A percentile compares a stretch with the other conserved stretches of the same genome.
phyloP scores from a whole-genome alignment of 306 rosid genomes.

The Styphnolobium japonicum region DNA sequence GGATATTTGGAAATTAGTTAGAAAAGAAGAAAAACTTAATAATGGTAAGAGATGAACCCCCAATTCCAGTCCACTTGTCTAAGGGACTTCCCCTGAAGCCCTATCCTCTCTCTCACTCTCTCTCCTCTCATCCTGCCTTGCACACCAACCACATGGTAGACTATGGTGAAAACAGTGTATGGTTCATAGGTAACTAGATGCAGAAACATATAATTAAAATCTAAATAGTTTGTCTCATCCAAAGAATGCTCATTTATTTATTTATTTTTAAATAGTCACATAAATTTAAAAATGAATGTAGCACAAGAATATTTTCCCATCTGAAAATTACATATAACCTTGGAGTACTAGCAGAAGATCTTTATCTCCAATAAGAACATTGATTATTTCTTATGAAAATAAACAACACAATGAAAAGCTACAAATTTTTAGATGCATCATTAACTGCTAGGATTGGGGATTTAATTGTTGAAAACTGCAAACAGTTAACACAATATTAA shows the following conservation, averaged over 20 bases:
- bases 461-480: background rate
- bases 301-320: conserved; percentile 1
- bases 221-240: background rate
- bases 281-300: background rate
- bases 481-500: background rate
- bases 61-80: no score
- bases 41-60: background rate
- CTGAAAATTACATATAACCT: background rate
- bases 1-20: conserved; percentile 19
- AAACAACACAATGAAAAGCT: background rate
- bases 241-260: background rate
- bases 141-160: background rate
- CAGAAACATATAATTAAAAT: background rate
- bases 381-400: background rate
- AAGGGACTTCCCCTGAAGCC: no score
- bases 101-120: background rate
- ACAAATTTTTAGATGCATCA: background rate
- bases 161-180: no score
- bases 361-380: background rate
- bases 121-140: background rate
- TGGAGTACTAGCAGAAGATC: conserved; percentile 3
- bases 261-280: background rate
- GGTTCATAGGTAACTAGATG: background rate
- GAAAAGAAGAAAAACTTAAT: background rate
- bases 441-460: background rate